These are phyloP conservation scores for Rhynchosporium agropyri DNA, from an alignment of 2,329 filamentous ascomycete genomes.

Conservation along the genomic window DNA sequence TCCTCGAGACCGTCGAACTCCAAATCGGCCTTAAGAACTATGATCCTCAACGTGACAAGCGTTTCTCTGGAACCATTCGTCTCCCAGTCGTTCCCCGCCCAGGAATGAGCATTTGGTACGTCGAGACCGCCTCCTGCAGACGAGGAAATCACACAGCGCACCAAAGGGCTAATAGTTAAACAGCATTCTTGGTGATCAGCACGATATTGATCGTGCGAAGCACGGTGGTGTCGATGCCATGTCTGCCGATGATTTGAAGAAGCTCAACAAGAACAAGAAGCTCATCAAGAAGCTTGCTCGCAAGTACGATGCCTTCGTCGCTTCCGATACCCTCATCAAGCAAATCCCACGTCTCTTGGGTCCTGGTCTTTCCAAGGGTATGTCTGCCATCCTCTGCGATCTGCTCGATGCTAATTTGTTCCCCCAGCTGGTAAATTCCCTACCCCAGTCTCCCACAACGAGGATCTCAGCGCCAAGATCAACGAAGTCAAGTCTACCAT, in stretches of 20 bases:
- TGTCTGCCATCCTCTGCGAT: slow-evolving; percentile 38
- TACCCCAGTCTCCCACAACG: slow-evolving; percentile 93
- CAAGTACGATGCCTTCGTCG: slow-evolving; percentile 99
- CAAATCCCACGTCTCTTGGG: slow-evolving; percentile 99
- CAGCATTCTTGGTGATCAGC: slow-evolving; percentile 86
- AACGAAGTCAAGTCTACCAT: slow-evolving; percentile 99
- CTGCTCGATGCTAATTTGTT: slow-evolving; percentile 38
- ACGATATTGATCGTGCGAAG: slow-evolving; percentile 99
- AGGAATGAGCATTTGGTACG: slow-evolving; percentile 82
- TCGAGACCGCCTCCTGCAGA: slow-evolving; percentile 28
- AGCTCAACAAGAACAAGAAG: slow-evolving; percentile 99
- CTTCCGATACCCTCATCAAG: slow-evolving; percentile 98
- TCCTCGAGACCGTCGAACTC: slow-evolving; percentile 90
- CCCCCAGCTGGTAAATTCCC: slow-evolving; percentile 95
- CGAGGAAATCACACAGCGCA: slow-evolving; percentile 19
- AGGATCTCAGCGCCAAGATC: slow-evolving; percentile 93
- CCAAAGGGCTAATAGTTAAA: slow-evolving; percentile 38
- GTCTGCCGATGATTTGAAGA: slow-evolving; percentile 98
- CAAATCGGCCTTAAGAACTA: slow-evolving; percentile 98
- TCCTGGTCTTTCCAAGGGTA: slow-evolving; percentile 96
- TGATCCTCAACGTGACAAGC: slow-evolving; percentile 99
- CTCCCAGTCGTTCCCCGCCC: slow-evolving; percentile 90
- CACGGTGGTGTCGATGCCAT: slow-evolving; percentile 98
- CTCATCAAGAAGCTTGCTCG: slow-evolving; percentile 99
- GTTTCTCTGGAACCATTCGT: slow-evolving; percentile 99